These are phyloP conservation scores for Paratinospora sagittata DNA, from an alignment of 164 flowering plant species.

Conservation along the genomic window DNA sequence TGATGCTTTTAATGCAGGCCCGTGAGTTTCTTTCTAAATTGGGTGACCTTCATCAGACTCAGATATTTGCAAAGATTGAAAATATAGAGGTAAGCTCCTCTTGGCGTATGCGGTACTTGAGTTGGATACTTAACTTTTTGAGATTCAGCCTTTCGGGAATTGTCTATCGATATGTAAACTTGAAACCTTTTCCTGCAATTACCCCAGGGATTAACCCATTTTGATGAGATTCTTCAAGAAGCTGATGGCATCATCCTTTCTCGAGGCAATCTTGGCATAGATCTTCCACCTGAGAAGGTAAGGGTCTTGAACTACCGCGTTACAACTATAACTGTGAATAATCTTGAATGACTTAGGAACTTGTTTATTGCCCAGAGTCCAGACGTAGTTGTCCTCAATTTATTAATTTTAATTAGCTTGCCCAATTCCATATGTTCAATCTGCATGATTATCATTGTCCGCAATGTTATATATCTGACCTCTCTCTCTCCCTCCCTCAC, in stretches of 20 bases:
- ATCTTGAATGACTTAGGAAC: neutral
- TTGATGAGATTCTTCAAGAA: constrained; percentile 71
- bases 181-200: neutral
- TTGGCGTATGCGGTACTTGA: neutral
- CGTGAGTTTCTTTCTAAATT: constrained; percentile 70
- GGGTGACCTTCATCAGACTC: constrained; percentile 82
- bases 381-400: neutral
- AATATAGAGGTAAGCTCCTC: constrained; percentile 29
- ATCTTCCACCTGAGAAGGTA: constrained; percentile 84
- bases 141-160: neutral
- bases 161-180: constrained; percentile 17
- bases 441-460: too few relatives aligned
- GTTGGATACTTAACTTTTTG: neutral
- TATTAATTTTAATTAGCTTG: neutral
- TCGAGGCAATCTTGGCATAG: constrained; percentile 76
- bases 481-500: too few relatives aligned
- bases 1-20: constrained; percentile 44
- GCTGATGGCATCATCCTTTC: constrained; percentile 73
- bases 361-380: neutral
- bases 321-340: neutral
- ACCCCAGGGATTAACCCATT: constrained; percentile 56
- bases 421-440: neutral
- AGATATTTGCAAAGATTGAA: constrained; percentile 88
- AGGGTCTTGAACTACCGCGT: constrained; percentile 8
- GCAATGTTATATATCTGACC: too few relatives aligned